Evolutionary conservation across 2,329 filamentous ascomycete genomes (phyloP), one percentile per base, ranked within the genome.

Genomic region (Sarocladium kiliense): DNA sequence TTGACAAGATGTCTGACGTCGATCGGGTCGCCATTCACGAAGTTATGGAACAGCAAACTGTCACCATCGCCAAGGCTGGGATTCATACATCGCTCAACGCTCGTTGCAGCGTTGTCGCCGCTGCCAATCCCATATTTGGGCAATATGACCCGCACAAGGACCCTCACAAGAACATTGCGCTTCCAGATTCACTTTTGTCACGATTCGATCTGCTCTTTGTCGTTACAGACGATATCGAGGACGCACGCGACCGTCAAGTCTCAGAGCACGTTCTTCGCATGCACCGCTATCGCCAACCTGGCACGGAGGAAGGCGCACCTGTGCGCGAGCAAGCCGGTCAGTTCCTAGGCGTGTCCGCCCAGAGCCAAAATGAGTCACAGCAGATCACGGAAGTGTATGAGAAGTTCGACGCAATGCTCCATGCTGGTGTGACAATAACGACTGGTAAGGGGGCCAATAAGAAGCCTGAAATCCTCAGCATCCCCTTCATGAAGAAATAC

Each of bases 21-120:
- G 94, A 99, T 72, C 86, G 94, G 68, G 94, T 99, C 3, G 94
- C 94, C 47, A 99, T 99, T 63, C 94, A 99, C 82, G 94, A 99
- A 89, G 94, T 99, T 61, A 99, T 99, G 94, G 94, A 99, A 74
- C 94, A 99, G 75, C 94, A 99, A 74, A 99, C 94, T 0, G 94
- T 99, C 58, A 99, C 94, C 14, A 99, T 99, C 65, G 94, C 94
- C 54, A 99, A 99, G 75, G 94, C 94, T 1, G 94, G 94, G 61
- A 99, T 99, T 57, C 94, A 99, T 72, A 99, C 94, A 0, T 96
- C 92, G 2, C 78, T 99, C 58, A 99, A 99, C 67, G 94, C 94
- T 54, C 87, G 94, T 56, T 99, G 94, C 75, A 96, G 91, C 72
- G 94, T 99, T 58, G 84, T 99, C 64, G 94, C 94, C 41, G 94